Base-by-base conservation (phyloP, 2,329 filamentous ascomycete species). In the Aquanectria penicillioides region DNA sequence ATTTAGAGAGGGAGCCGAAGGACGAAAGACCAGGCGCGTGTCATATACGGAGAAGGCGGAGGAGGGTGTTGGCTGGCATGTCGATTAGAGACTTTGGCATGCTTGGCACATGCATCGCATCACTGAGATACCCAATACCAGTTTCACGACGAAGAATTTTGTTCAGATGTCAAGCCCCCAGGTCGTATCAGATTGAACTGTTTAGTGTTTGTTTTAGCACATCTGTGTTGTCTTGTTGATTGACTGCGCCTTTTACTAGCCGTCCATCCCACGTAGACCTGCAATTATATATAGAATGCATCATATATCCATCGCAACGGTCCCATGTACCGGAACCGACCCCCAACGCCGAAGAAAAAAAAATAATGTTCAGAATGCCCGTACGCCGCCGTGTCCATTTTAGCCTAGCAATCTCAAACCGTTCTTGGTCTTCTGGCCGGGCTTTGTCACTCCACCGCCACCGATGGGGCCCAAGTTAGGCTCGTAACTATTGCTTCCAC, bases 351-450 rank as follows among this genome's bases (percentile, higher is more conserved):
- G 2, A 7, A 13, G 34, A 37, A 31, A 55, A 64, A 68, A 28
- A 54, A 40, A 38, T 9, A 17, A 25, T 9, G 3, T 9, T 28
- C 44, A 11, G 37, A n/a, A 23, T 15, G 46, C 18, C 13, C 13
- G 36, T 9, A 9, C 26, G 7, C 44, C 25, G 12, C 17, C 15
- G 22, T n/a, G 11, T 7, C 28, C 6, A 46, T 13, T 37, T 15
- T 73, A 89, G 54, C 87, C 87, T 41, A 89, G 74, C 50, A 89
- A 72, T 65, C 83, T 85, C 61, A 89, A 72, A 1, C 87, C 87
- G 29, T 86, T 86, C 78, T 89, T 88, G n/a, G 85, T 89, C 80
- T 88, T 89, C 68, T 86, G 83, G 2, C 86, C 86, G 1, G 85
- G 81, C 75, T 89, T 89, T 29, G 81, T 81, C 22, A 89, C 78